phyloP scores from a whole-genome alignment of 176 grass and related monocot species.

The Carex littledalei region DNA sequence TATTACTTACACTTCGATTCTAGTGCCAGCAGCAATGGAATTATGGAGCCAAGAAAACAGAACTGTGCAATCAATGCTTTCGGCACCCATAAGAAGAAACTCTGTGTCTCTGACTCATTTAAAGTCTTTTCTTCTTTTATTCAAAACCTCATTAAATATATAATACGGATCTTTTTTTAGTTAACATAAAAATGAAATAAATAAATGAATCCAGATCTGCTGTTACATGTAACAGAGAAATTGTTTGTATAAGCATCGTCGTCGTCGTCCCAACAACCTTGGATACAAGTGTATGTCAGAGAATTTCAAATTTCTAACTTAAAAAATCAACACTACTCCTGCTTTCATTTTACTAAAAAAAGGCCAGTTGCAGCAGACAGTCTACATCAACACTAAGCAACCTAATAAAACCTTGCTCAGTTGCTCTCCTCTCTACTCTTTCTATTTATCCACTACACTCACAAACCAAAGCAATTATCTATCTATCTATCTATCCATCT shows the following conservation, averaged over 20 bases:
- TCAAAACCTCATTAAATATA: not conserved
- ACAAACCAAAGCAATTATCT: not conserved
- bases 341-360: not conserved
- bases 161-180: no score
- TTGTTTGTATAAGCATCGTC: not conserved
- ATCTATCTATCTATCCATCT: not conserved
- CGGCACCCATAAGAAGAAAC: slow-evolving; percentile 19
- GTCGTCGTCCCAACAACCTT: not conserved
- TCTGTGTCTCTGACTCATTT: not conserved
- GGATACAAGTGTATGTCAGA: not conserved
- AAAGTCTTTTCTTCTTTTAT: not conserved
- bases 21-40: not conserved
- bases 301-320: not conserved
- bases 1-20: not conserved
- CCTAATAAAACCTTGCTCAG: no score
- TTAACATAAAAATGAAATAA: not conserved
- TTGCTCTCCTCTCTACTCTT: not conserved
- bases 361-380: not conserved
- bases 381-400: not conserved
- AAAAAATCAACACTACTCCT: not conserved
- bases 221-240: not conserved
- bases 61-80: not conserved
- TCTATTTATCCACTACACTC: not conserved
- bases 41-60: not conserved
- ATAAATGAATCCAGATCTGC: not conserved